Conservation (phyloP, 1,139 yeast genomes). For the Candida albicans region DNA sequence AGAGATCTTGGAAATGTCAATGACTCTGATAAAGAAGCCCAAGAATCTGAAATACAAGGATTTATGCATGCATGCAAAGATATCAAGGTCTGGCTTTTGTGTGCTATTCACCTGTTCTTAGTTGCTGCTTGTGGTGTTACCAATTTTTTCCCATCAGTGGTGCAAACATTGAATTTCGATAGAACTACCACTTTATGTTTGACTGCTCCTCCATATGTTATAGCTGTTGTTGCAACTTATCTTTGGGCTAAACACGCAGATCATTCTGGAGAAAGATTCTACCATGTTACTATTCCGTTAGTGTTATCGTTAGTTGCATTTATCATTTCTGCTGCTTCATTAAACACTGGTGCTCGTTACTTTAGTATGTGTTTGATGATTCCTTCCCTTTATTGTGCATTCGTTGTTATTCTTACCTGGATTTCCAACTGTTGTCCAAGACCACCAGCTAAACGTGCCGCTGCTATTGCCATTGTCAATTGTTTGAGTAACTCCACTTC, state of each 20-base stretch:
- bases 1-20: constrained; percentile 38
- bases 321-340: constrained; percentile 54
- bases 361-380: constrained; percentile 64
- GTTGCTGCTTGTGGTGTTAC: constrained; percentile 62
- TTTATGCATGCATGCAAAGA: constrained; percentile 43
- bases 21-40: constrained; percentile 39
- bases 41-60: constrained; percentile 35
- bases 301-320: constrained; percentile 47
- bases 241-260: constrained; percentile 61
- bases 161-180: constrained; percentile 51
- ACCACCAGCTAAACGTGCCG: constrained; percentile 56
- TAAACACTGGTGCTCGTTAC: constrained; percentile 59
- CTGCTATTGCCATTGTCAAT: constrained; percentile 52
- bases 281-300: constrained; percentile 50
- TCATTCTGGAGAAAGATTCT: constrained; percentile 55
- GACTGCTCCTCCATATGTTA: constrained; percentile 61
- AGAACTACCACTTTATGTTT: constrained; percentile 51
- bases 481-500: constrained; percentile 54
- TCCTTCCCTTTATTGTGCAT: constrained; percentile 57
- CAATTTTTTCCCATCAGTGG: constrained; percentile 62
- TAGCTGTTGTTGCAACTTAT: constrained; percentile 55
- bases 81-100: constrained; percentile 46
- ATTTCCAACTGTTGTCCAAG: constrained; percentile 53
- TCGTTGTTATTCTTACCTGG: constrained; percentile 57
- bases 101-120: constrained; percentile 47